Conservation (phyloP, 73 alveolate species). For the Breviolum minutum region DNA sequence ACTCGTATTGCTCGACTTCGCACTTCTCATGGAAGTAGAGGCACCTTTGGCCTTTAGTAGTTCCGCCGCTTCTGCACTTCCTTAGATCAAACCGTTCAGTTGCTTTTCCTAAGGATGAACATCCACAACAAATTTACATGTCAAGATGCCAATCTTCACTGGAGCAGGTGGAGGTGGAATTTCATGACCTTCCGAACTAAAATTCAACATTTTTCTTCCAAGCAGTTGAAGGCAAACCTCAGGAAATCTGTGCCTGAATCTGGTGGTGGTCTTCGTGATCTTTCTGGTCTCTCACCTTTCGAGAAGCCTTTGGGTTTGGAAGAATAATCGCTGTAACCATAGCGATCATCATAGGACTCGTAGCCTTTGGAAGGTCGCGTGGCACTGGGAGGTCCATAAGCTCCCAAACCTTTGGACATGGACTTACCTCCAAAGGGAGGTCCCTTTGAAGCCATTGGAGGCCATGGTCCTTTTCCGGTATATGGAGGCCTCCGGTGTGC, state of each 20-base stretch:
- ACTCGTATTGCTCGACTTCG: background rate
- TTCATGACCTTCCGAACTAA: background rate
- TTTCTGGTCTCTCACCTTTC: background rate
- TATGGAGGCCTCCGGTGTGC: background rate
- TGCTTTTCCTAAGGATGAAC: background rate
- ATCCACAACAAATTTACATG: too few species aligned
- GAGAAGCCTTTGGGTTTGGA: background rate
- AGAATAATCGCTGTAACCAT: background rate
- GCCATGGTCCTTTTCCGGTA: background rate
- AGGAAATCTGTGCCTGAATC: constrained; percentile 1
- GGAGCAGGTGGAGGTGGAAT: constrained; percentile 53
- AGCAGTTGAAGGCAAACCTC: background rate
- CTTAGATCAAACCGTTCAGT: background rate
- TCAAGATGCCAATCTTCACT: constrained; percentile 21
- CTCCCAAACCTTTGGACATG: background rate
- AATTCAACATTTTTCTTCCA: background rate
- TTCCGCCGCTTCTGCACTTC: constrained; percentile 6
- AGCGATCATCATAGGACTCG: background rate
- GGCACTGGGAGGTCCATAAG: background rate
- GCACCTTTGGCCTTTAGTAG: constrained; percentile 52
- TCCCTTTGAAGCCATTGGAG: constrained; percentile 13
- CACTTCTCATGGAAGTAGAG: background rate
- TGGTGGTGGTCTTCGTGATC: background rate
- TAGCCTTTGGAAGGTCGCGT: background rate
- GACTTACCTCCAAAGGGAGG: background rate